Evolutionary conservation across 2,329 filamentous ascomycete genomes (phyloP), one percentile per base, ranked within the genome.

Genomic region (Knoxdaviesia proteae): DNA sequence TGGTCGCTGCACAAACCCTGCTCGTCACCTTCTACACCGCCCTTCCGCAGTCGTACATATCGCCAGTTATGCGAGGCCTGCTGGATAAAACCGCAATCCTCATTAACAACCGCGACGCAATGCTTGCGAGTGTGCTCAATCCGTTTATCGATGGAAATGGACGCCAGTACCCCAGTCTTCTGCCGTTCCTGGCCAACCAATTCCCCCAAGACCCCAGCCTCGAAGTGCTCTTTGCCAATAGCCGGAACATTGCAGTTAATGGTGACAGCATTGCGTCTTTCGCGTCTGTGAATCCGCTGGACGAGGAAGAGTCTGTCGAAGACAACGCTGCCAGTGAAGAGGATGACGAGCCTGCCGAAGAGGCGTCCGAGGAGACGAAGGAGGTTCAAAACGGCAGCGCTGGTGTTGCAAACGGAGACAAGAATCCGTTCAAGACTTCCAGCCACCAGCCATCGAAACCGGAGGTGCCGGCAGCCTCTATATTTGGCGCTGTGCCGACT

Each of bases 21-120:
- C 65, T 94, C 8, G 64, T 73, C 5, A 51, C 64, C 5, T 57
- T 83, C 1, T 64, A 92, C 20, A 67, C 68, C 11, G 65, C 67
- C 45, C 58, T 90, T 3, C 75, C 79, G 1, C 72, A 80, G 44
- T 65, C 74, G 41, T 67, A 74, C 53, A 60, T 93, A 35, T 71
- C 80, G n/a, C 72, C 78, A 6, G 72, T 80, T 2, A 55, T 84
- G 20, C 77, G 88, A 42, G 71, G 77, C 7, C 73, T 84, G 40
- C 67, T 94, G 47, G 84, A 94, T 53, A 80, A 82, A 48, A 83
- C 82, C 3, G 80, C 84, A 20, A 79, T 94, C 44, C 61, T 94
- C 29, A 71, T 67, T 5, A 67, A 69, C 46, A 68, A 78, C 55
- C 77, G 75, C 53, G 65, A 77, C 33, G 79, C 81, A 37, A 82